These are phyloP conservation scores for Serendipita sp. DNA, from an alignment of 768 basidiomycete species.

Conservation along the genomic window DNA sequence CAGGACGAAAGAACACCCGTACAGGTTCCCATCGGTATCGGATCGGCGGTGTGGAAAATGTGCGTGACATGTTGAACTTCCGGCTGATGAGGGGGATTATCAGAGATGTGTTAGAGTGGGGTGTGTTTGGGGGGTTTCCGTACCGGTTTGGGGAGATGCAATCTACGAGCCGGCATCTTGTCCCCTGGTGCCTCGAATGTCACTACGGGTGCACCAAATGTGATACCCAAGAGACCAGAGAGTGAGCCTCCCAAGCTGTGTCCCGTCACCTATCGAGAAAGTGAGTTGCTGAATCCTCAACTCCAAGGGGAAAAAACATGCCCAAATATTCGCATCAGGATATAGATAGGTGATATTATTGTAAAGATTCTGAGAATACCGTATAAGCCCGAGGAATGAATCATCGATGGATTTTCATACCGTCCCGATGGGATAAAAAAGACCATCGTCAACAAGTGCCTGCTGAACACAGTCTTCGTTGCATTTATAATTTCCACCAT, in stretches of 20 bases:
- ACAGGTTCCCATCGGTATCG: constrained; percentile 75
- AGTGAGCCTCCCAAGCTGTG: constrained; percentile 81
- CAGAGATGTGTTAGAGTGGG: neutral
- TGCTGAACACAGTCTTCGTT: constrained; percentile 67
- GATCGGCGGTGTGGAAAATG: constrained; percentile 87
- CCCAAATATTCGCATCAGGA: constrained; percentile 81
- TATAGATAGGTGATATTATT: constrained; percentile 87
- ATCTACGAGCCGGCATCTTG: constrained; percentile 54
- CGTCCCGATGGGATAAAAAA: constrained; percentile 77
- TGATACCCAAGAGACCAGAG: constrained; percentile 67
- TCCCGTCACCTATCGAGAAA: too few relatives aligned
- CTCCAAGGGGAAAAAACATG: too few relatives aligned
- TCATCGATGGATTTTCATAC: constrained; percentile 36
- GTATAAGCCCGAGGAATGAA: neutral
- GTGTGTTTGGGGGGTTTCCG: too few relatives aligned
- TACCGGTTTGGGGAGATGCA: constrained; percentile 81
- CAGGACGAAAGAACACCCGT: constrained; percentile 65
- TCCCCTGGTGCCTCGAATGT: constrained; percentile 88
- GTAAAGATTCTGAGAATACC: constrained; percentile 56
- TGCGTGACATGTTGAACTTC: constrained; percentile 67
- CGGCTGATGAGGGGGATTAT: constrained; percentile 27
- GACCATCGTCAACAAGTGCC: constrained; percentile 59
- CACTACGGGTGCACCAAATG: constrained; percentile 87
- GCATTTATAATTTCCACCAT: constrained; percentile 58
- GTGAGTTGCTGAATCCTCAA: too few relatives aligned